Evolutionary conservation across 2,329 filamentous ascomycete genomes (phyloP), one percentile per base, ranked within the genome.

Genomic region (Alternaria sp.): DNA sequence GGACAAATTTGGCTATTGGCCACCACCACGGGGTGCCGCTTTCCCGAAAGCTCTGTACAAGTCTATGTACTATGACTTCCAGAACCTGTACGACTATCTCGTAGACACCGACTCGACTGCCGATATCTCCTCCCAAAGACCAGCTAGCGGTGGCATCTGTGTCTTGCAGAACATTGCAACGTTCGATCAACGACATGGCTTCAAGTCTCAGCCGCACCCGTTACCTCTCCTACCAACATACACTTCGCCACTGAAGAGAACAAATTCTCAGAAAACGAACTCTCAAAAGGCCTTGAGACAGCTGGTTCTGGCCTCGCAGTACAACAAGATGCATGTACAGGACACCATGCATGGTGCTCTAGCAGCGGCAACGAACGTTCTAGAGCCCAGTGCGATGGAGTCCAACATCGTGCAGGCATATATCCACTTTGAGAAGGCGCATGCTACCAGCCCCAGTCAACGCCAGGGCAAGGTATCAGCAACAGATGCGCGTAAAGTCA

Each of bases 401-500:
- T 82, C 81, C 25, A 78, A 79, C 7, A 84, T 95, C 3, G 89
- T 96, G 1, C 82, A 85, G 56, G 88, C 89, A 1, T 96, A 93
- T 71, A 84, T 87, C 4, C 83, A 83, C 3, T 95, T 94, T 59
- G 92, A 96, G 72, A 86, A 88, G 56, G 84, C 88, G 7, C 83
- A 85, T 2, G 80, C 72, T 44, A 63, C 82, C 19, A 88, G 86
- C 63, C 58, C 82, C 17, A 88, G 86, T 66, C 80, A 82, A 1
- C 68, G 69, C 17, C 87, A 90, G 61, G 88, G 87, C 60, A 89
- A 87, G 71, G 75, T 90, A 1, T 85, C 86, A 0, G 80, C 88
- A 11, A 82, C 85, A 9, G 92, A 95, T 66, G 91, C 88, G 1
- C 88, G 92, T 44, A 94, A 93, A 77, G 86, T 93, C 15, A 85